Evolutionary conservation across 192 early-diverging fungal genomes (phyloP), one percentile per base, ranked within the genome.

Genomic region (Allomyces javanicus): DNA sequence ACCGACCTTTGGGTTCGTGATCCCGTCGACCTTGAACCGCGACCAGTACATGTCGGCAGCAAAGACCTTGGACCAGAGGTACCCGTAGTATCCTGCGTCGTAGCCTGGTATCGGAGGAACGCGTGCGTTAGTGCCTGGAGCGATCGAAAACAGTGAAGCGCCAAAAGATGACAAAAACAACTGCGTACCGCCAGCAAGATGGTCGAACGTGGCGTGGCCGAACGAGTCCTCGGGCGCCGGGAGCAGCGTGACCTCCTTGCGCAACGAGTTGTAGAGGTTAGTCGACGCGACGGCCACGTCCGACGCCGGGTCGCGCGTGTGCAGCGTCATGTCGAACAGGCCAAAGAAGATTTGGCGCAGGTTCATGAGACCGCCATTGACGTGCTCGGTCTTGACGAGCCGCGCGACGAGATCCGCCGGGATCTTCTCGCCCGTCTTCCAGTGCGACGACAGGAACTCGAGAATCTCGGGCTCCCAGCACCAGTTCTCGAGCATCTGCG

Each of bases 401-500:
- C 78, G 73, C 62, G 83, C 73, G 68, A 91, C 81, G 43, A 92
- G 73, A 9, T 80, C 79, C 62, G 79, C 80, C 2, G 91, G 89
- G 43, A 91, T 79, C n/a, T 78, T 77, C 64, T 86, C 74, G 11
- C 79, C 80, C 11, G 84, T 83, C 68, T 85, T 73, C 76, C 88
- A 85, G 68, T 93, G 89, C 67, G 79, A 75, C 44, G 85, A 79
- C 62, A 85, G 74, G 25, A 71, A 66, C 61, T 77, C 70, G 61
- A 88, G 71, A 1, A 80, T 80, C 4, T 76, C 70, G 9, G 79
- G 75, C 65, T 86, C 85, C 77, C 80, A 88, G 43, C 81, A 78
- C 87, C 85, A 88, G 75, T 90, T 93, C 74, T 91, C 91, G 25
- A 91, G 79, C 91, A 93, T 90, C 81, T 91, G 88, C 26, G 85